phyloP scores from a whole-genome alignment of 75 land plant species.

The Picea glauca region DNA sequence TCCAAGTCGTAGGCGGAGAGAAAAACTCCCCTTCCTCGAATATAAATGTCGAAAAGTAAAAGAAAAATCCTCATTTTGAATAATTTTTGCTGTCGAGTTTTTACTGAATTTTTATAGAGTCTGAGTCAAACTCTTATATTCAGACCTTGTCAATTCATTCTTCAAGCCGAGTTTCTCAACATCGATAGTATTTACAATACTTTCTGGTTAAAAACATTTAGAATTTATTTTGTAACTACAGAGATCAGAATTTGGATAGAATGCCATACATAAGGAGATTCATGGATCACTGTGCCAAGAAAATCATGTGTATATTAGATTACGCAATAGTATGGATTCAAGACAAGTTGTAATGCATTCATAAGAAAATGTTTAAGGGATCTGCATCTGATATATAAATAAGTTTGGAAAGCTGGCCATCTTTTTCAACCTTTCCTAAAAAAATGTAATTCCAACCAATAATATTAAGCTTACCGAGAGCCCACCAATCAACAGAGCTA shows the following conservation, averaged over 20 bases:
- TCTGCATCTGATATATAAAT: not conserved
- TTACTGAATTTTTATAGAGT: too few species aligned
- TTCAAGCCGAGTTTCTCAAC: too few species aligned
- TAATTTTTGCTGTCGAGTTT: too few species aligned
- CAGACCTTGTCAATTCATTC: too few species aligned
- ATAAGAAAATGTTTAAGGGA: not conserved
- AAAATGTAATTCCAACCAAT: not conserved
- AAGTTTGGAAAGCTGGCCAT: not conserved
- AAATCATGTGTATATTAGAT: not conserved
- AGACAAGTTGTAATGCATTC: not conserved
- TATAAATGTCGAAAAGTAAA: too few species aligned
- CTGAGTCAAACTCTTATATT: too few species aligned
- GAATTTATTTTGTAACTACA: not conserved
- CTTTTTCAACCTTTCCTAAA: not conserved
- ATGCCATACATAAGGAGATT: not conserved
- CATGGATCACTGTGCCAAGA: not conserved
- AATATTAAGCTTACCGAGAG: conserved; percentile 70
- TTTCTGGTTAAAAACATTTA: not conserved
- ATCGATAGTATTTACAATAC: not conserved
- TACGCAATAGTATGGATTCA: not conserved
- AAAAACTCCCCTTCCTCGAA: too few species aligned
- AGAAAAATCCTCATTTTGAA: too few species aligned
- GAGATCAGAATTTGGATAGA: not conserved
- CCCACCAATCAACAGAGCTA: conserved; percentile 99
- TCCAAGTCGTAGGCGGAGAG: too few species aligned